These are phyloP conservation scores for Boletellus ananas DNA, from an alignment of 768 basidiomycete species.

Conservation along the genomic window DNA sequence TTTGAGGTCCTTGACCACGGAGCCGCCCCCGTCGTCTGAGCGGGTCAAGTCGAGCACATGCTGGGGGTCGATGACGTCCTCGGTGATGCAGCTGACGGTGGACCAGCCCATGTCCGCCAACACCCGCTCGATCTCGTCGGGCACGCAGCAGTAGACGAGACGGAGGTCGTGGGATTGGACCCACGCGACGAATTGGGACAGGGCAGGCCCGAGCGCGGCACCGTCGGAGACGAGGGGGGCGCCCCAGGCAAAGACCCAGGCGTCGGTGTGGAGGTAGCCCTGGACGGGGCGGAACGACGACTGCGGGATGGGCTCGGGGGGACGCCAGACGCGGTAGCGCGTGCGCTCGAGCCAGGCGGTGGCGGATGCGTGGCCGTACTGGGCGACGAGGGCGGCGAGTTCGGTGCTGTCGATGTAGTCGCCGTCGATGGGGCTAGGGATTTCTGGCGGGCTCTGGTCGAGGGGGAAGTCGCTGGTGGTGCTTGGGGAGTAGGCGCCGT, in stretches of 20 bases:
- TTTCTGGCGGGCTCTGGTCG: constrained; percentile 5
- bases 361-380: constrained; percentile 63
- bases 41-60: constrained; percentile 40
- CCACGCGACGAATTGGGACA: constrained; percentile 44
- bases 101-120: constrained; percentile 55
- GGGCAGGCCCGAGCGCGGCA: constrained; percentile 30
- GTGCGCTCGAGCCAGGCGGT: constrained; percentile 70
- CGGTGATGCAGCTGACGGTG: constrained; percentile 58
- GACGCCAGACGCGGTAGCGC: constrained; percentile 48
- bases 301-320: constrained; percentile 18
- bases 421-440: constrained; percentile 6
- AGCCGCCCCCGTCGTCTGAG: constrained; percentile 33
- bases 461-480: constrained; percentile 1
- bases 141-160: constrained; percentile 60
- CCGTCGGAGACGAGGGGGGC: constrained; percentile 51
- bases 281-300: constrained; percentile 49
- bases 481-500: neutral
- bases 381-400: constrained; percentile 53
- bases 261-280: constrained; percentile 52
- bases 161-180: constrained; percentile 42
- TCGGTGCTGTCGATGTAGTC: constrained; percentile 12
- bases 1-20: constrained; percentile 53
- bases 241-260: constrained; percentile 61
- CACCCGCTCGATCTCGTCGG: constrained; percentile 46
- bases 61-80: constrained; percentile 53